Evolutionary conservation across 2,329 filamentous ascomycete species (phyloP), one percentile per base, ranked within the genome.

Genomic region (Akanthomyces uredinophilus): DNA sequence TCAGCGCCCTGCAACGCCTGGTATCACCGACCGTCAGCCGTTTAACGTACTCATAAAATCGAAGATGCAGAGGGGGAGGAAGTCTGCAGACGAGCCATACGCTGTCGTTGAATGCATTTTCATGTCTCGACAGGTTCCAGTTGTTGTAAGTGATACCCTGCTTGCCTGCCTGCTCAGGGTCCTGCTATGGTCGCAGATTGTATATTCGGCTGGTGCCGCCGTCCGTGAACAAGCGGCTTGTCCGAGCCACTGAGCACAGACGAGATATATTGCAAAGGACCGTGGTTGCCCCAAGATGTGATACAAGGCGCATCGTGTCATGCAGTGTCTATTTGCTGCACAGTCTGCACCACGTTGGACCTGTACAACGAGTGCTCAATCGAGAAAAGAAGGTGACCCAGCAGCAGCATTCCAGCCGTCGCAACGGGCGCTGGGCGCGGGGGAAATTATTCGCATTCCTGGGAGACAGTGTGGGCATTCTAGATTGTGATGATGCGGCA

Each of bases 221-320:
- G 44, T 35, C 32, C 16, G 32, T 35, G 46, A 39, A 39, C 16
- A 39, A n/a, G 29, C 16, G 55, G 29, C 27, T n/a, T 58, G 55
- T 58, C 55, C 22, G 55, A 58, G 55, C 55, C 24, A n/a, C 55
- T 11, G 44, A 58, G 55, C 55, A 58, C 55, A 41, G 55, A 58
- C 44, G 46, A 14, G n/a, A 20, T 50, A 41, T 41, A 58, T 58
- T 58, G 55, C 46, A 14, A 49, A 50, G 55, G 44, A 50, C 44
- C 10, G 37, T 16, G 41, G n/a, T 16, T 53, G 13, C 13, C 22
- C 55, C 44, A 49, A 41, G 55, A 58, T 58, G 55, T 50, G 55
- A 41, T 58, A 58, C 55, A 35, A 39, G 55, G 44, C 20, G 55
- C 37, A 41, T 29, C 29, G 46, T 44, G 35, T 6, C 16, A 32